These are phyloP conservation scores for Diaporthe citrichinensis DNA, from an alignment of 2,329 filamentous ascomycete species.

Conservation along the genomic window DNA sequence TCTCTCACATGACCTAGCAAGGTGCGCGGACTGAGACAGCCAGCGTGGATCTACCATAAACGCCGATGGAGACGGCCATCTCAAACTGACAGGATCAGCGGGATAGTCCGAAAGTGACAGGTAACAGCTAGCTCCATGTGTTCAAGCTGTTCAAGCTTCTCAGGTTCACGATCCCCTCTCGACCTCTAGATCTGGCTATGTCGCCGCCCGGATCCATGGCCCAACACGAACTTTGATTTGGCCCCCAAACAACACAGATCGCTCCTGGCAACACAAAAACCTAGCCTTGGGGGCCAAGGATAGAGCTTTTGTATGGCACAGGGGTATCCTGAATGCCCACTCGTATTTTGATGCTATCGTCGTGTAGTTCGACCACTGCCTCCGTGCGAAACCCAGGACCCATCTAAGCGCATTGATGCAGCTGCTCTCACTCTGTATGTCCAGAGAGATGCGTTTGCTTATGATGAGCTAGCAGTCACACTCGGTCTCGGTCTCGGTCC, in stretches of 20 bases:
- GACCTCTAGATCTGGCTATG: neutral
- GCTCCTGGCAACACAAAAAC: neutral
- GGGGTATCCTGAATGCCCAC: neutral
- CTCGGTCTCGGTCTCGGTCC: neutral
- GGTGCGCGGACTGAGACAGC: neutral
- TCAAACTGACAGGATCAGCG: neutral
- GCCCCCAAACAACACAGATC: neutral
- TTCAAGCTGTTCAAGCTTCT: neutral
- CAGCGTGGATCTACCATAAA: neutral
- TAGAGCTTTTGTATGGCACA: neutral
- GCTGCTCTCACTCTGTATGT: neutral
- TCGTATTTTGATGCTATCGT: neutral
- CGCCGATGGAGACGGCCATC: neutral
- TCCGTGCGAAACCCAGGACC: neutral
- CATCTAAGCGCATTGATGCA: neutral
- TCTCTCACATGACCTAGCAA: neutral
- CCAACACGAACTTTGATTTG: neutral
- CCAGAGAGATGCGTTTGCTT: neutral
- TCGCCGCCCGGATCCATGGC: neutral
- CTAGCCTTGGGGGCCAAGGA: neutral
- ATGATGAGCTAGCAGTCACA: neutral
- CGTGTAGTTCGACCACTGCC: neutral
- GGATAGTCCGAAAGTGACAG: neutral
- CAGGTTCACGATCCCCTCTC: neutral
- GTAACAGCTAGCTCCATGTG: neutral